A percentile compares a stretch with the other conserved stretches of the same genome.
phyloP scores from a whole-genome alignment of 306 rosid species.

The Inga laurina region DNA sequence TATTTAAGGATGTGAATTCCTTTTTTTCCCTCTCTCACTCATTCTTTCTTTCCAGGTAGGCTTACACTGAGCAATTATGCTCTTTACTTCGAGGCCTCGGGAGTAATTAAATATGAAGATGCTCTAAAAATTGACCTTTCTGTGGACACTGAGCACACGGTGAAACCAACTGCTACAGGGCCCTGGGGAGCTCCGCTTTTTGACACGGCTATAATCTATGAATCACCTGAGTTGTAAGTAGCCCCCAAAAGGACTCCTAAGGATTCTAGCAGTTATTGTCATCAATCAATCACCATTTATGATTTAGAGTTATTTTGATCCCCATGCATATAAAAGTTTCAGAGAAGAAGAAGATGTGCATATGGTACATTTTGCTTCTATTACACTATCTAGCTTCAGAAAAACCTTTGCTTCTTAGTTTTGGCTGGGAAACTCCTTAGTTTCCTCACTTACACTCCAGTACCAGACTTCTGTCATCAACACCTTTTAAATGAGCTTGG shows the following conservation, averaged over 20 bases:
- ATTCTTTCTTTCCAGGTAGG: conserved; percentile 63
- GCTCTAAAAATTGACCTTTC: conserved; percentile 83
- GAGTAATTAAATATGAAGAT: conserved; percentile 68
- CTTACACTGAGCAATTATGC: conserved; percentile 86
- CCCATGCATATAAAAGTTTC: conserved; percentile 12
- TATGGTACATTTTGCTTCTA: neutral
- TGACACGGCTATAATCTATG: conserved; percentile 80
- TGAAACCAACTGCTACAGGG: conserved; percentile 75
- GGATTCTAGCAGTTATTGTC: conserved; percentile 30
- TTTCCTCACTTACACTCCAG: conserved; percentile 4
- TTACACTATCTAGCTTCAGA: neutral
- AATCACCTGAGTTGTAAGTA: conserved; percentile 57
- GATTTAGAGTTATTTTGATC: neutral
- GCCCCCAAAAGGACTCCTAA: conserved; percentile 46
- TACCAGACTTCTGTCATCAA: neutral
- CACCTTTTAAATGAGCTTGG: neutral
- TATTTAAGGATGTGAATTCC: conserved; percentile 7
- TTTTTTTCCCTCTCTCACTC: neutral
- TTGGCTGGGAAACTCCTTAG: neutral
- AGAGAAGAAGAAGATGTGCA: neutral
- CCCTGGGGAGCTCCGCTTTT: conserved; percentile 98
- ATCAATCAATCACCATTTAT: neutral
- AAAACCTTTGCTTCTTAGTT: conserved; percentile 19
- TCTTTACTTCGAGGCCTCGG: conserved; percentile 93
- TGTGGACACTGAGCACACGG: conserved; percentile 50